These are phyloP conservation scores for Monilinia fructicola DNA, from an alignment of 2,329 filamentous ascomycete species.

Conservation along the genomic window DNA sequence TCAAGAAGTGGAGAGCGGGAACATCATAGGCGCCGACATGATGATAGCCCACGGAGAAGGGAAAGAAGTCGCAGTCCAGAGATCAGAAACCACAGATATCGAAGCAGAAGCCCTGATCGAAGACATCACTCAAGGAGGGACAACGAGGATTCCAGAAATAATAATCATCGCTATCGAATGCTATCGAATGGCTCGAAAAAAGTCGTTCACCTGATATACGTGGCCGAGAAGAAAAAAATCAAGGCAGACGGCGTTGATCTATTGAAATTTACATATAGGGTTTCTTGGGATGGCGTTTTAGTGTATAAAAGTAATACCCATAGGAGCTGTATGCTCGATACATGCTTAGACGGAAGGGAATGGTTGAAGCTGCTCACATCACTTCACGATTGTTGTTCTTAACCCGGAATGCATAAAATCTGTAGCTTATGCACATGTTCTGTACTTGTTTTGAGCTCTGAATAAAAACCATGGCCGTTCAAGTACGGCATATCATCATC, in stretches of 20 bases:
- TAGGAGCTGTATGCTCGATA: neutral
- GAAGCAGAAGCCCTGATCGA: conserved; percentile 39
- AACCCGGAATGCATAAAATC: neutral
- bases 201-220: conserved; percentile 30
- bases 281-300: conserved; percentile 9
- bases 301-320: conserved; percentile 11
- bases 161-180: conserved; percentile 18
- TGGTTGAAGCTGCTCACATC: neutral
- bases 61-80: conserved; percentile 37
- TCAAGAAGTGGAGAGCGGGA: conserved; percentile 36
- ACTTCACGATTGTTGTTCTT: neutral
- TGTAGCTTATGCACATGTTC: neutral
- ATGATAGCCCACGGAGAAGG: conserved; percentile 33
- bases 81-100: conserved; percentile 29
- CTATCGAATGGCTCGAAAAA: conserved; percentile 26
- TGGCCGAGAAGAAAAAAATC: conserved; percentile 12
- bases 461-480: neutral
- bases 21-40: conserved; percentile 30
- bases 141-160: conserved; percentile 25
- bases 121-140: conserved; percentile 34
- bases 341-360: neutral
- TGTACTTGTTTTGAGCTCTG: neutral
- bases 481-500: neutral
- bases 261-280: neutral
- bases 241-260: conserved; percentile 17